Base-by-base conservation (phyloP, 306 rosid genomes). In the Mucuna pruriens region DNA sequence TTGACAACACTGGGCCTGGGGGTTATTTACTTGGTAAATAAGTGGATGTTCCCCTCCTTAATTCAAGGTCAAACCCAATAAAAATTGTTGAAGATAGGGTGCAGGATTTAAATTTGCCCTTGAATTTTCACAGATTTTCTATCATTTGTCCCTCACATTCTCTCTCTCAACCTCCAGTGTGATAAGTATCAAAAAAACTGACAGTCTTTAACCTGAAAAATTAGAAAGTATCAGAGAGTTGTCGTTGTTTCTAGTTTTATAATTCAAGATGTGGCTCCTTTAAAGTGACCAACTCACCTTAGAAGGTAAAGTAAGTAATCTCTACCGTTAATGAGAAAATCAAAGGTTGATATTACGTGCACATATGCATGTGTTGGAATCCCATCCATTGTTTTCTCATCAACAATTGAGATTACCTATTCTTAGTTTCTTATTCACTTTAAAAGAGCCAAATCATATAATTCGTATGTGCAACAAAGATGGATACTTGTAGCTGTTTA, bases 171-270 rank as follows among this genome's bases (percentile, higher is more conserved):
- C 33, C 29, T 36, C 70, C 68, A 66, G 68, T 62, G 25, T 22
- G 74, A 23, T 25, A 44, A 61, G 71, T 44, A 20, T 34, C 57
- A 23, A 61, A 83, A 29, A 8, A 52, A 2, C 11, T n/a, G 17
- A 23, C 0, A 17, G 22, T 77, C 49, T 65, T 72, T 63, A 42
- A 67, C 75, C 74, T 55, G 44, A 45, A 60, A 57, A 58, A 45
- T 65, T 17, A 63, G 36, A 33, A 79, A 57, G 61, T 63, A 62
- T n/a, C n/a, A n/a, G n/a, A n/a, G n/a, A 51, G 61, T 67, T 31
- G 76, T 36, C n/a, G 51, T 46, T 12, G 36, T 75, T 55, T 48
- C 29, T 61, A 33, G 46, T 60, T 48, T 54, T 52, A 31, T 19
- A 20, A 46, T 29, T 29, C 31, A 29, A n/a, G n/a, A n/a, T n/a